Evolutionary conservation across 2,329 filamentous ascomycete genomes (phyloP).

Genomic region (Neurospora sp.): DNA sequence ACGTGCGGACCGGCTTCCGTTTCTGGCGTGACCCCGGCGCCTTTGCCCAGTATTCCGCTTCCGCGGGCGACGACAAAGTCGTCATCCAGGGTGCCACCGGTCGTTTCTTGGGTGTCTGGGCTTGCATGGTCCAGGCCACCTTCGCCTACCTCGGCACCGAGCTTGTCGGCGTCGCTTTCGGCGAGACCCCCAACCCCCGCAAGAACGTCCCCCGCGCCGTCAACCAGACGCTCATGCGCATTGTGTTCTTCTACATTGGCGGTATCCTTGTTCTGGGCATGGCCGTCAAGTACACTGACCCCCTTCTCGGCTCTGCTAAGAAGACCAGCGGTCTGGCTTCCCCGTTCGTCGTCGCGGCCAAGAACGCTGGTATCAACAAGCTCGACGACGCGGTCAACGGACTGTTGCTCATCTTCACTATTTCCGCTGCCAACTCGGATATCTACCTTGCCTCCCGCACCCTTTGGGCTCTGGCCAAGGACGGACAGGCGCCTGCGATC

Average conservation of each 20-base stretch:
- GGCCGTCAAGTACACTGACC: slow-evolving; percentile 51
- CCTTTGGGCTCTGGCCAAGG: slow-evolving; percentile 29
- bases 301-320: slow-evolving; percentile 30
- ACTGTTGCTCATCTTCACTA: slow-evolving; percentile 47
- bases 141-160: slow-evolving; percentile 41
- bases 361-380: slow-evolving; percentile 36
- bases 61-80: slow-evolving; percentile 1
- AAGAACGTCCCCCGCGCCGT: slow-evolving; percentile 58
- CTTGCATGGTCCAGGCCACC: slow-evolving; percentile 27
- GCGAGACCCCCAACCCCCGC: slow-evolving; percentile 57
- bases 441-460: slow-evolving; percentile 35
- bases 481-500: slow-evolving; percentile 28
- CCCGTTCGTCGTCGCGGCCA: slow-evolving; percentile 41
- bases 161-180: slow-evolving; percentile 58
- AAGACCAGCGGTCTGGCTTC: slow-evolving; percentile 36
- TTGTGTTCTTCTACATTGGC: slow-evolving; percentile 58
- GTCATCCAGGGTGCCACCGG: slow-evolving; percentile 22
- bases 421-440: slow-evolving; percentile 52
- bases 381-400: slow-evolving; percentile 50
- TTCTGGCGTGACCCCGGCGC: slow-evolving; percentile 35
- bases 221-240: slow-evolving; percentile 59
- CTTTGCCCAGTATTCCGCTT: slow-evolving; percentile 26
- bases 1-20: slow-evolving; percentile 29
- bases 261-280: slow-evolving; percentile 58
- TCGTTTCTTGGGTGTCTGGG: slow-evolving; percentile 31